These are phyloP conservation scores for Cairneyella variabilis DNA, from an alignment of 495 filamentous ascomycete genomes.

Conservation along the genomic window DNA sequence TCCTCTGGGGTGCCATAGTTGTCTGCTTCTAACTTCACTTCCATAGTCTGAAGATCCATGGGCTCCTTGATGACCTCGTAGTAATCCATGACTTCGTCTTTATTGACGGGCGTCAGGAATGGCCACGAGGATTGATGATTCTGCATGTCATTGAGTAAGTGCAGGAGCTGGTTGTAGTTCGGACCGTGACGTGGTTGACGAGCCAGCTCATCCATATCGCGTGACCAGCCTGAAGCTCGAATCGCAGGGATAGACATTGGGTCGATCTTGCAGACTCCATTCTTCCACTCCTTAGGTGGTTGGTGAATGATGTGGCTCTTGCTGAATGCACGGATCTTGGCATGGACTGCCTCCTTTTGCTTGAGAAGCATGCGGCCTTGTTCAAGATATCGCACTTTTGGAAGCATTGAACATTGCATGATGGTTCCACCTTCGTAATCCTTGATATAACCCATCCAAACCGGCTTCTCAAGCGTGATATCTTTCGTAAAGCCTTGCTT, in stretches of 20 bases:
- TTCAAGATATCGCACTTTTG: slow-evolving; percentile 91
- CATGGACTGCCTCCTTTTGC: slow-evolving; percentile 90
- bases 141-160: slow-evolving; percentile 92
- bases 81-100: slow-evolving; percentile 93
- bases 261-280: slow-evolving; percentile 65
- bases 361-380: slow-evolving; percentile 92
- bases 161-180: slow-evolving; percentile 88
- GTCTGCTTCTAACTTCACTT: slow-evolving; percentile 90
- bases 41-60: slow-evolving; percentile 97
- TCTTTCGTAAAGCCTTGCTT: slow-evolving; percentile 99
- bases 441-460: slow-evolving; percentile 99
- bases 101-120: slow-evolving; percentile 89
- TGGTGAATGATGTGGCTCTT: slow-evolving; percentile 84
- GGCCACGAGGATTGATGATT: slow-evolving; percentile 92
- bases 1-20: slow-evolving; percentile 88
- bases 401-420: slow-evolving; percentile 98
- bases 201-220: slow-evolving; percentile 95
- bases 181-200: slow-evolving; percentile 96
- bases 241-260: slow-evolving; percentile 79
- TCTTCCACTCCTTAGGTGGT: slow-evolving; percentile 82
- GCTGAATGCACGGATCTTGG: slow-evolving; percentile 89
- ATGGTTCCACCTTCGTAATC: slow-evolving; percentile 99
- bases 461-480: slow-evolving; percentile 82
- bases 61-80: slow-evolving; percentile 98
- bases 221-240: slow-evolving; percentile 87